phyloP scores from a whole-genome alignment of 192 early-diverging fungal species.

The Coemansia sp. region DNA sequence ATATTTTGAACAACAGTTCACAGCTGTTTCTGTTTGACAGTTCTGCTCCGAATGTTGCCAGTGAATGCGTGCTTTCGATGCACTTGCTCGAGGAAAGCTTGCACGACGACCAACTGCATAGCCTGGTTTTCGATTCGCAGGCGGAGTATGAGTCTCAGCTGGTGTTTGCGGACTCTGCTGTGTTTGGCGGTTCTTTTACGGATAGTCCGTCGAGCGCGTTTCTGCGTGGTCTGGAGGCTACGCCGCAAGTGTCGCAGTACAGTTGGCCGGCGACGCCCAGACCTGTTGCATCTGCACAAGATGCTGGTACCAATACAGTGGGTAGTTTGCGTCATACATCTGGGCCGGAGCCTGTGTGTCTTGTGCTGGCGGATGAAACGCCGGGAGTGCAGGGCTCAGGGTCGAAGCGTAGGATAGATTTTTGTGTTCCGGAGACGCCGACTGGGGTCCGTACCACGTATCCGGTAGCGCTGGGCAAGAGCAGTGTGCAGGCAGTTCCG shows the following conservation, averaged over 20 bases:
- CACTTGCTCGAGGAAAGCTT: conserved; percentile 33
- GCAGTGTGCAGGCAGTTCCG: background rate
- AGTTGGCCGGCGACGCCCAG: background rate
- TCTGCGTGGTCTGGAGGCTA: too few relatives aligned
- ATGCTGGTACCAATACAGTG: background rate
- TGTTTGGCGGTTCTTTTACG: background rate
- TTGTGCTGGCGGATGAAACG: conserved; percentile 14
- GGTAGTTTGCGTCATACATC: background rate
- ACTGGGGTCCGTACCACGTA: background rate
- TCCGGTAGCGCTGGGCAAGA: background rate
- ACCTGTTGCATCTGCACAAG: background rate
- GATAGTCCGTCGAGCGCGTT: background rate
- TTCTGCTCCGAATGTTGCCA: background rate
- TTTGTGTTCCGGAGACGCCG: conserved; percentile 16
- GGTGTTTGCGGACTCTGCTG: too few relatives aligned
- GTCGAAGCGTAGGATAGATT: conserved; percentile 6
- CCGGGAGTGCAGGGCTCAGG: conserved; percentile 3
- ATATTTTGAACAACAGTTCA: conserved; percentile 15
- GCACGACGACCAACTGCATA: conserved; percentile 22
- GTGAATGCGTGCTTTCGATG: conserved; percentile 14
- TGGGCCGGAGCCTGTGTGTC: background rate
- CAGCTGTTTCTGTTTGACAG: conserved; percentile 20
- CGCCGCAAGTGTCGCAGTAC: background rate
- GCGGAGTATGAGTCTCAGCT: conserved; percentile 4
- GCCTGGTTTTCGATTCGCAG: conserved; percentile 19